These are phyloP conservation scores for Cicer judaicum DNA, from an alignment of 306 rosid genomes.

Conservation along the genomic window DNA sequence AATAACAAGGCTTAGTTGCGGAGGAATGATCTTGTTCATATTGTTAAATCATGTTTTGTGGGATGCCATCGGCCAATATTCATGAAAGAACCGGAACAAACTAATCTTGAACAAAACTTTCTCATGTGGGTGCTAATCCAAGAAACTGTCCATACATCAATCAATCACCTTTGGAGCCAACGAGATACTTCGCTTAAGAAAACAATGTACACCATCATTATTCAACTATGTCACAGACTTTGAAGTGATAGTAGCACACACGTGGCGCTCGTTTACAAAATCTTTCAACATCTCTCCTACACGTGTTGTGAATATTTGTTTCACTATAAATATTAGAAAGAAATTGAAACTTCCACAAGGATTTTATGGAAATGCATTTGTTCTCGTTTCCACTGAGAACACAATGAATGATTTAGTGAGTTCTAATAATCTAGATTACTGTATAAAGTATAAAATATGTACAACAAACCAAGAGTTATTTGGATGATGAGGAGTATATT, in stretches of 20 bases:
- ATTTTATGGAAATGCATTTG: conserved; percentile 77
- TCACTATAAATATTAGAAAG: conserved; percentile 62
- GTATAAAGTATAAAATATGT: conserved; percentile 56
- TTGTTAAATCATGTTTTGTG: conserved; percentile 74
- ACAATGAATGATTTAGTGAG: conserved; percentile 50
- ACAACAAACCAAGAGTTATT: conserved; percentile 59
- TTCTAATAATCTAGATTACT: conserved; percentile 53
- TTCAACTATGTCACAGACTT: conserved; percentile 54
- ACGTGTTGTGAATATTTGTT: conserved; percentile 59
- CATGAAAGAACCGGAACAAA: conserved; percentile 28
- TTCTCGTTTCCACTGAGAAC: conserved; percentile 62
- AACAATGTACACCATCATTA: conserved; percentile 60
- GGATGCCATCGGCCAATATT: conserved; percentile 65
- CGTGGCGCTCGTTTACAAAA: conserved; percentile 77
- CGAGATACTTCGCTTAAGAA: conserved; percentile 57
- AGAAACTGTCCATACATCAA: conserved; percentile 55
- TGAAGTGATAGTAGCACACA: conserved; percentile 74
- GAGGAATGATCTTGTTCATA: conserved; percentile 78
- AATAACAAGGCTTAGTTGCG: conserved; percentile 71
- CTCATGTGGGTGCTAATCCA: conserved; percentile 53
- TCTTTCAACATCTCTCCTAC: conserved; percentile 51
- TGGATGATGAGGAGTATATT: conserved; percentile 56
- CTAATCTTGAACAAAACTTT: conserved; percentile 42
- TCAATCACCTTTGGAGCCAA: conserved; percentile 57
- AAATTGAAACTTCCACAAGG: conserved; percentile 55